Percentiles rank a stretch among this genome's conserved stretches.
Conservation (phyloP, 805 yeast genomes). For the Dipodascus albidus region DNA sequence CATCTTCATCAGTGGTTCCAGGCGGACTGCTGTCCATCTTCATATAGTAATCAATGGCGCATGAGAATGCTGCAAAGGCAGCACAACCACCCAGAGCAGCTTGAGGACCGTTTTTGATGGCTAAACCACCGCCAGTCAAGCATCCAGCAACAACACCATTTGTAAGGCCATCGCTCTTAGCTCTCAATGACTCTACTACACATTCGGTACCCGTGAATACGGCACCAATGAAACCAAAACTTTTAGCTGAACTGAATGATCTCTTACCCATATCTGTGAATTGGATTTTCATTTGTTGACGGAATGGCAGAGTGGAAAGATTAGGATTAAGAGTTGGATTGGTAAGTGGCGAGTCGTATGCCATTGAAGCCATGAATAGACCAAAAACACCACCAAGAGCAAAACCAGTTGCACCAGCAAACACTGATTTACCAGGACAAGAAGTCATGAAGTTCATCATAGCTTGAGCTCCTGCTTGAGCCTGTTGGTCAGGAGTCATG, state of each 20-base stretch:
- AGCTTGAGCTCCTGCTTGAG: slow-evolving; percentile 74
- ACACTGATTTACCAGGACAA: slow-evolving; percentile 87
- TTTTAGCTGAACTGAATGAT: slow-evolving; percentile 82
- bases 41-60: slow-evolving; percentile 63
- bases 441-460: slow-evolving; percentile 79
- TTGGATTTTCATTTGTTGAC: slow-evolving; percentile 85
- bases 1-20: slow-evolving; percentile 78
- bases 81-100: slow-evolving; percentile 90
- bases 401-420: slow-evolving; percentile 91
- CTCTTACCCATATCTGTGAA: slow-evolving; percentile 86
- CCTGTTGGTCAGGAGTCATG: slow-evolving; percentile 88
- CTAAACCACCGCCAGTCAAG: slow-evolving; percentile 92
- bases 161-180: slow-evolving; percentile 72
- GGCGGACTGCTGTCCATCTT: slow-evolving; percentile 75
- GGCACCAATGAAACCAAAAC: slow-evolving; percentile 87
- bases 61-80: slow-evolving; percentile 90
- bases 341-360: slow-evolving; percentile 71
- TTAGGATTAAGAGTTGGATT: slow-evolving; percentile 34
- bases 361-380: slow-evolving; percentile 70
- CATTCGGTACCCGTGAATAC: slow-evolving; percentile 91
- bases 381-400: slow-evolving; percentile 94
- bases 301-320: slow-evolving; percentile 76
- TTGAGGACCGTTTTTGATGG: slow-evolving; percentile 86
- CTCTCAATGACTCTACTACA: slow-evolving; percentile 71
- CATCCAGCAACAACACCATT: slow-evolving; percentile 93